Base-by-base conservation (phyloP, 1,284 basidiomycete species). In the Vanrija pseudolonga region DNA sequence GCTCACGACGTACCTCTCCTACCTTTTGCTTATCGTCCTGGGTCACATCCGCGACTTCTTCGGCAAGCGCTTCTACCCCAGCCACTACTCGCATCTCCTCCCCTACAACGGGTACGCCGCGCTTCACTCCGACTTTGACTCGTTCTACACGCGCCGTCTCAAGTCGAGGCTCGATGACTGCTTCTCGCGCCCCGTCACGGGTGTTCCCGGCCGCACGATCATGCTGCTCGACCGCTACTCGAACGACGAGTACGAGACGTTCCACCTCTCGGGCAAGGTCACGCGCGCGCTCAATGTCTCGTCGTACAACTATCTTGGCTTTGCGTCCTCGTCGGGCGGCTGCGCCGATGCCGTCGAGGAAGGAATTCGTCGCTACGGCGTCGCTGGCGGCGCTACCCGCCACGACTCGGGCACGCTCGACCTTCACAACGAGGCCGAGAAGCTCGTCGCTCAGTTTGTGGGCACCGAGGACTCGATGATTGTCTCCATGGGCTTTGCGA, bases 301-400 rank as follows among this genome's bases (percentile, higher is more conserved):
- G 9, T 97, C 93, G 6, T 98, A 99, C 82, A 99, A 99, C 79
- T 99, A 99, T 73, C 90, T 99, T 65, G 95, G 96, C 6, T 99
- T 98, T 69, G 95, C 95, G 1, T 92, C 97, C 74, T 90, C 88
- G 23, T 84, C 85, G 15, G 95, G 96, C 24, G 89, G 89, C 11
- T 97, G 93, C 68, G 89, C 95, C 2, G 94, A 98, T 68, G 89
- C 89, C 0, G 93, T 93, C 17, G 90, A 94, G 69, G 86, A 88
- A 62, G 78, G 80, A 12, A 83, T 96, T 67, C 80, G 80, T 55
- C 83, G 85, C 7, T 93, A 90, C 68, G 93, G 94, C 40, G 78
- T 96, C 36, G 84, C 86, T 14, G 80, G 86, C 0, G 86, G 85
- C 57, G 91, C 90, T 20, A 72, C 87, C 11, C 84, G 93, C 43